phyloP scores from a whole-genome alignment of 306 rosid species.

The Carpinus fangiana region DNA sequence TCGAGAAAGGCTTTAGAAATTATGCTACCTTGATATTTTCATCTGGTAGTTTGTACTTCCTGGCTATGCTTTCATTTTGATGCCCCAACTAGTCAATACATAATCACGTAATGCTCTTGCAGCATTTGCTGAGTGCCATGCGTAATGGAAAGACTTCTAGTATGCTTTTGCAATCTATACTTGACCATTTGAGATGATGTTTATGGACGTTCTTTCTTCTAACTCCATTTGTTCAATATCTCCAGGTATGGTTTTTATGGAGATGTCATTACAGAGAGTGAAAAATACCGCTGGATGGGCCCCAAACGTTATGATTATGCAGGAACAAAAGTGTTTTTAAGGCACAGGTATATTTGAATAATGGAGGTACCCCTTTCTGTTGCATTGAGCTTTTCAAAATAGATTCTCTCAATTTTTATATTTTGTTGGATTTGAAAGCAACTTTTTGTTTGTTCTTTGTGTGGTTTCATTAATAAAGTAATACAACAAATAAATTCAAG shows the following conservation, averaged over 20 bases:
- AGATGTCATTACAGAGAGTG: constrained; percentile 93
- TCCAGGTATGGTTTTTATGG: constrained; percentile 96
- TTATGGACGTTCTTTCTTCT: constrained; percentile 19
- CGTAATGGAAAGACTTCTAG: background rate
- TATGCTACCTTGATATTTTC: too few species aligned
- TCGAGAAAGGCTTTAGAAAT: too few species aligned
- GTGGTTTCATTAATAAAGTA: background rate
- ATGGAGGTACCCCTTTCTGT: background rate
- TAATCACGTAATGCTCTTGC: background rate
- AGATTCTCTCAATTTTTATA: background rate
- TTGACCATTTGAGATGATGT: constrained; percentile 11
- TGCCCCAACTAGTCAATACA: background rate
- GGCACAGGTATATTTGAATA: constrained; percentile 54
- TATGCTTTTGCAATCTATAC: constrained; percentile 19
- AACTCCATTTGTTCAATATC: constrained; percentile 31
- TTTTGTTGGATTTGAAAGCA: background rate
- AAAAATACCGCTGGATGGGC: constrained; percentile 98
- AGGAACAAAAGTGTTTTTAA: constrained; percentile 83
- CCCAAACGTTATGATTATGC: constrained; percentile 93
- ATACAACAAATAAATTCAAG: background rate
- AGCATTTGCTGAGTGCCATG: background rate
- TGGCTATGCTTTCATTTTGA: too few species aligned
- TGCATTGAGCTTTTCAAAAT: background rate
- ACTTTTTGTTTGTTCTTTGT: background rate
- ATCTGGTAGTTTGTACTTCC: too few species aligned